Percentiles rank a stretch among this genome's conserved stretches.
Evolutionary conservation across 495 filamentous ascomycete genomes (phyloP).

Genomic region (Aspergillus saccharolyticus): DNA sequence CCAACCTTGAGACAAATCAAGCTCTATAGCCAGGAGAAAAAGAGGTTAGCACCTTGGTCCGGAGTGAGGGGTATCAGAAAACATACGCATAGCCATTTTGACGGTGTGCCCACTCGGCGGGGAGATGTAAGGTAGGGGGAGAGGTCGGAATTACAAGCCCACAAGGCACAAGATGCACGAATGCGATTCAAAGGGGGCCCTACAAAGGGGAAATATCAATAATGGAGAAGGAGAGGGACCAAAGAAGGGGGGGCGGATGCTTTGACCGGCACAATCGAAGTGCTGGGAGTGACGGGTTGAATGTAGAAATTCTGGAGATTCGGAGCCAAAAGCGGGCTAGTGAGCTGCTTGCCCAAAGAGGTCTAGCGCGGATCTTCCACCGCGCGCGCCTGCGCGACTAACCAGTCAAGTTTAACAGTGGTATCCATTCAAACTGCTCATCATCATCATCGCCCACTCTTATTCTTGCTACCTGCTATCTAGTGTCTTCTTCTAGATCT

Average conservation of each 20-base stretch:
- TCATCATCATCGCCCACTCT: neutral
- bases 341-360: constrained; percentile 33
- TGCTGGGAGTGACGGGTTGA: neutral
- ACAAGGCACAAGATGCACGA: constrained; percentile 8
- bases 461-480: neutral
- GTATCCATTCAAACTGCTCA: neutral
- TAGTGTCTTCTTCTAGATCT: neutral
- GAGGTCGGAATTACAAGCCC: constrained; percentile 12
- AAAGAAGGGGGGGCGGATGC: neutral
- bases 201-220: constrained; percentile 10
- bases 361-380: constrained; percentile 27
- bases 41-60: constrained; percentile 25
- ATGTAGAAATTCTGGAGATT: constrained; percentile 29
- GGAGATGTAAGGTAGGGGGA: constrained; percentile 8
- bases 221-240: constrained; percentile 6
- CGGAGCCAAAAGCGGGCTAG: constrained; percentile 19
- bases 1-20: constrained; percentile 71
- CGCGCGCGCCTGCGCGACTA: constrained; percentile 21
- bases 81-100: constrained; percentile 65
- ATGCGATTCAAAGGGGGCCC: constrained; percentile 10
- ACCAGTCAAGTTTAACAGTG: neutral
- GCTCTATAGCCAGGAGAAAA: constrained; percentile 41
- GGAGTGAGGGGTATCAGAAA: constrained; percentile 36
- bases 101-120: constrained; percentile 36
- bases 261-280: constrained; percentile 4